Evolutionary conservation across 192 early-diverging fungal genomes (phyloP).

Genomic region (Backusella mclennaniae): DNA sequence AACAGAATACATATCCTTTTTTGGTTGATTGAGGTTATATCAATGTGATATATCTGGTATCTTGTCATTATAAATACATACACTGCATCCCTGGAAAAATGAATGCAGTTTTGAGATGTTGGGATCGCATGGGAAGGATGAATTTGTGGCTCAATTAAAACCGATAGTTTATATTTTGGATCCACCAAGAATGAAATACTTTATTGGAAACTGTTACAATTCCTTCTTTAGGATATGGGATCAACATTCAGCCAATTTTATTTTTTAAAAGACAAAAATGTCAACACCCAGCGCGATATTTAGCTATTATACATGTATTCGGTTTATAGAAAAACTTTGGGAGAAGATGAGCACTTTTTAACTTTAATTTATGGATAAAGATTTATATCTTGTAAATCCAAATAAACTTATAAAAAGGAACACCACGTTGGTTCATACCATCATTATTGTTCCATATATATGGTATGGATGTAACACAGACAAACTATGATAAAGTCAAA

Average conservation of each 20-base stretch:
- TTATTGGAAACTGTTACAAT: neutral
- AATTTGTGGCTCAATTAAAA: too few species aligned
- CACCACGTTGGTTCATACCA: too few species aligned
- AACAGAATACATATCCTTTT: too few species aligned
- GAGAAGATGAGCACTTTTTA: too few species aligned
- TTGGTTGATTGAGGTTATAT: too few species aligned
- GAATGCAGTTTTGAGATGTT: too few species aligned
- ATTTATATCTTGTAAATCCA: neutral
- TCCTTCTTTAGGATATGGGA: neutral
- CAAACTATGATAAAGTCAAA: neutral
- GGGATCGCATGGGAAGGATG: too few species aligned
- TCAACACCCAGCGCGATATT: neutral
- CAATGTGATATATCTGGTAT: too few species aligned
- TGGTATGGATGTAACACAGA: neutral
- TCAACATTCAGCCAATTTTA: neutral
- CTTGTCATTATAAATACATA: too few species aligned
- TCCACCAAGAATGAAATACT: neutral
- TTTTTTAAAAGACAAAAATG: neutral
- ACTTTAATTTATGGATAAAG: too few species aligned
- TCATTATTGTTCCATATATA: neutral
- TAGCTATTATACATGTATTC: neutral
- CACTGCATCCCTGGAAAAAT: too few species aligned
- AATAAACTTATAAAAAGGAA: neutral
- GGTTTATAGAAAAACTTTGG: too few species aligned
- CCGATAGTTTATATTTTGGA: neutral